phyloP scores from a whole-genome alignment of 2,329 filamentous ascomycete species.

The Reticulascus tulasneorum region DNA sequence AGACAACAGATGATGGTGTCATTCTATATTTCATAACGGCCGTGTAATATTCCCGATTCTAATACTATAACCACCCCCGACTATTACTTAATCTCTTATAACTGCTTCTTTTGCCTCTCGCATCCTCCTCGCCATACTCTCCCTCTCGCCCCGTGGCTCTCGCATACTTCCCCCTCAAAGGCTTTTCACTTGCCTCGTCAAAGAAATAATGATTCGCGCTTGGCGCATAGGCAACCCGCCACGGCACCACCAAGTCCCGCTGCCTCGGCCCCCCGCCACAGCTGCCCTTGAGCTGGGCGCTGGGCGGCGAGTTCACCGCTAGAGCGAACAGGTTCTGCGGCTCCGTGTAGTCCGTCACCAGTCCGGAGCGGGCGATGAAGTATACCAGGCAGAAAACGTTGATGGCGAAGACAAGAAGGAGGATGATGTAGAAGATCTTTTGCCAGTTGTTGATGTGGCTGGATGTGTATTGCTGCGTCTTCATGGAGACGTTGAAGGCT shows the following conservation, averaged over 20 bases:
- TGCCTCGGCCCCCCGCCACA: constrained; percentile 33
- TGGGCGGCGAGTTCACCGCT: constrained; percentile 57
- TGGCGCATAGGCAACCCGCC: constrained; percentile 34
- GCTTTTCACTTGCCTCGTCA: constrained; percentile 27
- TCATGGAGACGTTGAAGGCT: constrained; percentile 60
- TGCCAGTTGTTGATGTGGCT: constrained; percentile 60
- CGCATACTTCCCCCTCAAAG: constrained; percentile 22
- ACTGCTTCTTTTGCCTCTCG: constrained; percentile 15
- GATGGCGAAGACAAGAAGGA: constrained; percentile 61
- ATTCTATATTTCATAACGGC: background rate
- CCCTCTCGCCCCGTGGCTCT: constrained; percentile 5
- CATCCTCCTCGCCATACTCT: too few species aligned
- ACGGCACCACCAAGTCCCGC: constrained; percentile 35
- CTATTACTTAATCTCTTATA: constrained; percentile 20
- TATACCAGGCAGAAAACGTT: constrained; percentile 65
- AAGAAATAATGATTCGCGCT: constrained; percentile 40
- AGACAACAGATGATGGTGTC: too few species aligned
- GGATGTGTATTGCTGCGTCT: constrained; percentile 66
- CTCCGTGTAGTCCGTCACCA: constrained; percentile 76
- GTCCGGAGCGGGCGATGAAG: constrained; percentile 47
- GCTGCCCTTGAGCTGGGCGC: constrained; percentile 29
- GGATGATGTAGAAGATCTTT: constrained; percentile 61
- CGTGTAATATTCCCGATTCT: background rate
- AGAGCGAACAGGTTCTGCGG: constrained; percentile 71
- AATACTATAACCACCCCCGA: constrained; percentile 34